Evolutionary conservation across 768 basidiomycete genomes (phyloP).

Genomic region (Auricularia heimuer): DNA sequence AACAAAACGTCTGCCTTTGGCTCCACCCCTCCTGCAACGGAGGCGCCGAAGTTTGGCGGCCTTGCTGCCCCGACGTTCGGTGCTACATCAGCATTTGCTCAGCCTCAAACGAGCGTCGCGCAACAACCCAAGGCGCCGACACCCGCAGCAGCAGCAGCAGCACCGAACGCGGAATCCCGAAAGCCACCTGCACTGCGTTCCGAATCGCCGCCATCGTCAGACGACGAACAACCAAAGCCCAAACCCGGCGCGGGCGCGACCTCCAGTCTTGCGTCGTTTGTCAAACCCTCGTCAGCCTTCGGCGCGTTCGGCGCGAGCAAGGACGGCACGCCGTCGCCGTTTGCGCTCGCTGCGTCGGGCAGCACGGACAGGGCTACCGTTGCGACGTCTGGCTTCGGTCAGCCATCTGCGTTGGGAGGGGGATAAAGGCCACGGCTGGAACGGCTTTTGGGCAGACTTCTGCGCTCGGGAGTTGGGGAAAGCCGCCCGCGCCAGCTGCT

Average conservation of each 20-base stretch:
- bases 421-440: slow-evolving; percentile 3
- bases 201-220: background rate
- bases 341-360: background rate
- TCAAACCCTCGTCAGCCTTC: background rate
- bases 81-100: background rate
- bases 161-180: too few species aligned
- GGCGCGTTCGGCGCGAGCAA: background rate
- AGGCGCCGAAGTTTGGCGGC: background rate
- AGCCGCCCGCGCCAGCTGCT: too few species aligned
- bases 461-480: too few species aligned
- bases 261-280: background rate
- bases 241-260: background rate
- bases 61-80: background rate
- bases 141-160: background rate
- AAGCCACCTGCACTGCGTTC: background rate
- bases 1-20: slow-evolving; percentile 9
- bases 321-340: background rate
- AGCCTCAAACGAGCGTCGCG: background rate
- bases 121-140: background rate
- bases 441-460: slow-evolving; percentile 1
- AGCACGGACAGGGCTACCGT: background rate
- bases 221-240: background rate
- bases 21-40: background rate
- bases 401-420: background rate
- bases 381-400: background rate